Base-by-base conservation (phyloP, 768 basidiomycete species). In the Sistotremastrum suecicum region DNA sequence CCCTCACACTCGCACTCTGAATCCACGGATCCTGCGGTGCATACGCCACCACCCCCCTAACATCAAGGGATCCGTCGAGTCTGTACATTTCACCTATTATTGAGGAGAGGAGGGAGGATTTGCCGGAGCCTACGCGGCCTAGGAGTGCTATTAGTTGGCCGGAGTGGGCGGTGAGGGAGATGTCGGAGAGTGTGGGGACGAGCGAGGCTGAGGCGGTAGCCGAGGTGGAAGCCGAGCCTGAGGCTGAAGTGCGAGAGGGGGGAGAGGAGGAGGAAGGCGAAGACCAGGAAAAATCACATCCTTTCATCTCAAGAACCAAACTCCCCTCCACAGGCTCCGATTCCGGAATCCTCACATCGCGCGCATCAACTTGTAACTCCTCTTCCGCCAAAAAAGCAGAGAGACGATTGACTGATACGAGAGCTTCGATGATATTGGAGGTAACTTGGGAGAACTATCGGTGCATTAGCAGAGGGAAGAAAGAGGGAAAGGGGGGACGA, bases 1-100 rank as follows among this genome's bases (percentile, higher is more conserved):
- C 86, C 35, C 82, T 75, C 42, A 97, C 74, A 2, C 85, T 80
- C 0, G 86, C 77, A 2, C 86, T 88, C 60, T 92, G 71, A 39
- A 95, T 77, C 84, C 89, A 94, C 34, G 89, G 83, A 56, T 80
- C 83, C 58, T 95, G 90, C 32, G 82, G 75, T 6, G 86, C 88
- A 60, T 91, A 92, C 0, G 90, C 75, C 20, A 92, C 63, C 8
- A 65, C 77, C 0, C 89, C 88, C 32, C 66, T 70, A 2, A 95
- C 53, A 0, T 66, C 63, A 1, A 94, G 75, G 12, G 75, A 69
- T 1, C 94, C 94, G 34, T 86, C 81, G 3, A 63, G 64, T 43
- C 81, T 74, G 10, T 65, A 71, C 88, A 94, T 91, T 48, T 91
- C 88, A 2, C 90, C 90, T 37, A 90, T 78, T 46, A 91, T 78